Percentiles rank a stretch among this genome's conserved stretches.
Conservation (phyloP, 108 stramenopile species). For the Pelagomonas calceolata region DNA sequence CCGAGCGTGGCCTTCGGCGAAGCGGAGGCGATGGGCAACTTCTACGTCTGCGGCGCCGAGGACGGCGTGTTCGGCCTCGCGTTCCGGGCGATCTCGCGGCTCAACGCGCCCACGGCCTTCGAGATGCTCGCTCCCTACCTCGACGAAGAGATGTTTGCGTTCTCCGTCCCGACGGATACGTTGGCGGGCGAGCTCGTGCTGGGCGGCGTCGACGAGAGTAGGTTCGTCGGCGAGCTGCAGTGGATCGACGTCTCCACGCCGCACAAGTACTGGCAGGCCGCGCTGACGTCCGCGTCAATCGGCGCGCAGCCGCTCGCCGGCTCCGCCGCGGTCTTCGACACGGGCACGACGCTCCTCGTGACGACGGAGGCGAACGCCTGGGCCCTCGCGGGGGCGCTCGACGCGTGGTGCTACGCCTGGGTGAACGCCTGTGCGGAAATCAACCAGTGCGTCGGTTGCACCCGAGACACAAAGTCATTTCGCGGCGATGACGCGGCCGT, state of each 20-base stretch:
- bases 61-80: conserved; percentile 4
- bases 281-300: not conserved
- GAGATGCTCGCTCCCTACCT: conserved; percentile 20
- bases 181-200: conserved; percentile 40
- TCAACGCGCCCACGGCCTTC: conserved; percentile 37
- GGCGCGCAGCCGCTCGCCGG: not conserved
- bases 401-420: not conserved
- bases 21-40: conserved; percentile 44
- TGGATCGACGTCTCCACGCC: conserved; percentile 8
- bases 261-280: not conserved
- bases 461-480: too few relatives aligned
- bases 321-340: not conserved
- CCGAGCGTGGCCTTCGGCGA: conserved; percentile 41
- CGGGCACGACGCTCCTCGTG: not conserved
- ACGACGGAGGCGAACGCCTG: not conserved
- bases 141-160: conserved; percentile 31
- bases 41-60: conserved; percentile 28
- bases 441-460: too few relatives aligned
- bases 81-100: conserved; percentile 34
- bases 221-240: conserved; percentile 23
- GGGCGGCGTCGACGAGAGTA: conserved; percentile 28
- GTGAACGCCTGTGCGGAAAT: too few relatives aligned
- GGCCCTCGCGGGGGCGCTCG: not conserved
- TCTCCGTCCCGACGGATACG: conserved; percentile 30
- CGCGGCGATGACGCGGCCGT: too few relatives aligned